Evolutionary conservation across 2,329 filamentous ascomycete species (phyloP).

Genomic region (Microcera coccophila): DNA sequence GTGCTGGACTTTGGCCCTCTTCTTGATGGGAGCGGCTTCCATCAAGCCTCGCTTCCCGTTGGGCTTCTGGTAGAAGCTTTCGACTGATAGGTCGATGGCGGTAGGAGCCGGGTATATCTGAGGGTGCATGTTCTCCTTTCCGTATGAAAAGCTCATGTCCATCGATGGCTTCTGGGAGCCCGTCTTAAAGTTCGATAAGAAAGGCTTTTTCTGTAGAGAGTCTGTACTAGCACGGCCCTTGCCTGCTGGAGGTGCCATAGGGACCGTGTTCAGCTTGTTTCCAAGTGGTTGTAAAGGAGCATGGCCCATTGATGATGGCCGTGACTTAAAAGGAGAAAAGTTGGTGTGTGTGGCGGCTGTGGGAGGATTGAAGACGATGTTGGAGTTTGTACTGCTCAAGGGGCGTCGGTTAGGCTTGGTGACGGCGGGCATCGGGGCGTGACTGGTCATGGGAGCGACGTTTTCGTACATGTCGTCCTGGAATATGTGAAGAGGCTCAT

Average conservation of each 20-base stretch:
- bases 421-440: slow-evolving; percentile 53
- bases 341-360: slow-evolving; percentile 48
- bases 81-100: slow-evolving; percentile 47
- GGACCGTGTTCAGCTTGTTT: slow-evolving; percentile 62
- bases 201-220: slow-evolving; percentile 64
- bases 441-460: slow-evolving; percentile 48
- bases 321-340: slow-evolving; percentile 67
- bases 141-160: slow-evolving; percentile 38
- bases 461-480: slow-evolving; percentile 49
- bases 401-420: slow-evolving; percentile 47
- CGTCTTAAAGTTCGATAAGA: slow-evolving; percentile 57
- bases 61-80: slow-evolving; percentile 51
- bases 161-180: slow-evolving; percentile 50
- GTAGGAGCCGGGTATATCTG: slow-evolving; percentile 47
- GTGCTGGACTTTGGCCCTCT: slow-evolving; percentile 65
- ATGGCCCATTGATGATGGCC: slow-evolving; percentile 57
- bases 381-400: slow-evolving; percentile 51
- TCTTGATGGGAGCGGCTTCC: slow-evolving; percentile 71
- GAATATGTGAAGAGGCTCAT: slow-evolving; percentile 50
- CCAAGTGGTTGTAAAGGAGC: slow-evolving; percentile 54
- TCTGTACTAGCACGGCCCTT: slow-evolving; percentile 54
- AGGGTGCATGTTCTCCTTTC: slow-evolving; percentile 57
- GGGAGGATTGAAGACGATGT: slow-evolving; percentile 64
- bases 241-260: slow-evolving; percentile 61
- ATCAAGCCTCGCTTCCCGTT: slow-evolving; percentile 60